phyloP scores from a whole-genome alignment of 1,139 yeast genomes.

The Lodderomyces elongisporus region DNA sequence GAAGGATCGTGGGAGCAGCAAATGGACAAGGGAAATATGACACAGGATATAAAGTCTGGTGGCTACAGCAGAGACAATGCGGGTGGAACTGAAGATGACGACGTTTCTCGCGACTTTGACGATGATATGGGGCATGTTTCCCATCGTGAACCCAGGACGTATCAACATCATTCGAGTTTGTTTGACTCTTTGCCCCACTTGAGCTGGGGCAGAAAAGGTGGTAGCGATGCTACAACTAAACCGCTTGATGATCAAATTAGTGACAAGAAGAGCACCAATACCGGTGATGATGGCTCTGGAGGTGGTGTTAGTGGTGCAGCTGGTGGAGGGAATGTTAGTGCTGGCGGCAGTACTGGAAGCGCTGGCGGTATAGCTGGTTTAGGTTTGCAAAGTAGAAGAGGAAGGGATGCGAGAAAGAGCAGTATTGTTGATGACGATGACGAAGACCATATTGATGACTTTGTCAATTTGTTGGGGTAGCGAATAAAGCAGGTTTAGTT shows the following conservation, averaged over 20 bases:
- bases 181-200: constrained; percentile 1
- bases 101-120: neutral
- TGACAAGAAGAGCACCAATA: no score
- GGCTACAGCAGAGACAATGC: neutral
- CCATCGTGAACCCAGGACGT: constrained; percentile 1
- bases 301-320: no score
- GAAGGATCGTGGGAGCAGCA: constrained; percentile 1
- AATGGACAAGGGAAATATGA: neutral
- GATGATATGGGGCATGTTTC: neutral
- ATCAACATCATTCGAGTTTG: neutral
- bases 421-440: constrained; percentile 1
- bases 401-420: no score
- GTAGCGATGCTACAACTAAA: no score
- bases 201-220: constrained; percentile 1
- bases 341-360: no score
- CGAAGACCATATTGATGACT: constrained; percentile 9
- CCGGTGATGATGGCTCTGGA: no score
- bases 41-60: neutral
- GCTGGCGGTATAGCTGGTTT: no score
- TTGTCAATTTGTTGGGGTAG: constrained; percentile 13
- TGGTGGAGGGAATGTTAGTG: no score
- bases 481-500: constrained; percentile 3
- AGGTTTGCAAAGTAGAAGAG: no score
- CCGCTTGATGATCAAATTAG: no score
- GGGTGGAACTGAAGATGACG: neutral